Conservation (phyloP, 805 yeast species). For the Candida coquimbonensis region DNA sequence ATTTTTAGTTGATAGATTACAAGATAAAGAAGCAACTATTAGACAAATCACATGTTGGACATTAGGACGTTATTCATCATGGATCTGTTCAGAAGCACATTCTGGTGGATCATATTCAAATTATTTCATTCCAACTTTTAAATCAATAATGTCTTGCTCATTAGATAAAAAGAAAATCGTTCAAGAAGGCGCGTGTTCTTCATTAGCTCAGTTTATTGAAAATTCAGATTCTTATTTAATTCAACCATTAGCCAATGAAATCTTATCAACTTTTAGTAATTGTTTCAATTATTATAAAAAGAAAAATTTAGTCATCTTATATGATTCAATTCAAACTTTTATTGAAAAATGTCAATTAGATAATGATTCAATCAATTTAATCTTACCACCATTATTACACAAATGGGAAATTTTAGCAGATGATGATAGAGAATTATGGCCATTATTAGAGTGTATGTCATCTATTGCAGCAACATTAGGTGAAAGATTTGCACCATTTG, state of each 20-base stretch:
- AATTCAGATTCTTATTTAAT: slow-evolving; percentile 58
- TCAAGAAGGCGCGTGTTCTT: slow-evolving; percentile 91
- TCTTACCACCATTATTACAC: slow-evolving; percentile 74
- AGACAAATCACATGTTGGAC: slow-evolving; percentile 97
- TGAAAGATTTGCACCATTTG: slow-evolving; percentile 80
- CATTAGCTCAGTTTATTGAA: slow-evolving; percentile 79
- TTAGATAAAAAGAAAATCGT: slow-evolving; percentile 84
- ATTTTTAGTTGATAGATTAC: slow-evolving; percentile 70
- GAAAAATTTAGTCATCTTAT: slow-evolving; percentile 71
- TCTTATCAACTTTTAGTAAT: slow-evolving; percentile 60
- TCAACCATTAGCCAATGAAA: slow-evolving; percentile 49
- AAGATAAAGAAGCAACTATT: slow-evolving; percentile 74
- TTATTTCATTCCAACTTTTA: slow-evolving; percentile 71
- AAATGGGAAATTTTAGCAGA: slow-evolving; percentile 77
- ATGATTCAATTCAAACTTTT: slow-evolving; percentile 87
- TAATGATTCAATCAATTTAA: slow-evolving; percentile 47
- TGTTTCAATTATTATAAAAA: slow-evolving; percentile 78
- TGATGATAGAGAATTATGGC: slow-evolving; percentile 83
- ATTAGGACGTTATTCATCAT: slow-evolving; percentile 70
- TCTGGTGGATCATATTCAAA: slow-evolving; percentile 54
- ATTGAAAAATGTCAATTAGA: slow-evolving; percentile 64
- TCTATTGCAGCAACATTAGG: slow-evolving; percentile 85
- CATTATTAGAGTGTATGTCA: slow-evolving; percentile 87
- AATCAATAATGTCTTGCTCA: slow-evolving; percentile 66
- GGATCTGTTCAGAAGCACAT: slow-evolving; percentile 71